Evolutionary conservation across 2,329 filamentous ascomycete species (phyloP), one percentile per base, ranked within the genome.

Genomic region (Clonostachys sp.): DNA sequence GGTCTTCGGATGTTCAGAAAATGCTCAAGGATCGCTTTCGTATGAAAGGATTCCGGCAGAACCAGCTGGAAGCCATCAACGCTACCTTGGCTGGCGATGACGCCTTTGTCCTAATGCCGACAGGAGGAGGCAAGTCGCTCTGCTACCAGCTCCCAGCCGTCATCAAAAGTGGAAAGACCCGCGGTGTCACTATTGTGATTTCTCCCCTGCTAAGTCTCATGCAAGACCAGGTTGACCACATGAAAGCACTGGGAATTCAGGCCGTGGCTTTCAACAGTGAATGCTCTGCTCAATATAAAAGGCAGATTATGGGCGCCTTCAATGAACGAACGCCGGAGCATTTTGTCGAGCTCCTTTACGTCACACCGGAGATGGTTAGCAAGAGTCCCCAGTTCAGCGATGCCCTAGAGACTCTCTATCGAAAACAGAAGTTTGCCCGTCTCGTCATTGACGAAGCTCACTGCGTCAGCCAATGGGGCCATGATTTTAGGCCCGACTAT

Each of bases 391-490:
- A 72, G 3, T 87, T 97, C 64, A 71, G 83, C 49, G 77, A 74
- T 45, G 79, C 75, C 4, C 75, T 99, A 52, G 70, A 80, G 45
- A 74, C 72, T 3, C 73, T 99, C n/a, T 79, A 96, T 63, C 66
- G 67, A 13, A 82, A 82, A 45, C 73, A 77, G 5, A 88, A 86
- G 57, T 81, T 99, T 45, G 92, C 95, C 14, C 83, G 94, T 24
- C 82, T 99, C 44, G 94, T 99, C 46, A 95, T 99, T 52, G 94
- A 99, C 56, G 95, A 99, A 69, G 94, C 94, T n/a, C 94, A 99
- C 64, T 99, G 94, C 65, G 92, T 99, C 24, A 97, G 94, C 65
- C 91, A 99, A 72, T 99, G 94, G 94, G 94, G 94, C 1, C 94
- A 99, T 57, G 94, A 99, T 64, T 99, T 99, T 62, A 83, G 95